Conservation (phyloP, 768 basidiomycete species). For the Suillus spraguei region DNA sequence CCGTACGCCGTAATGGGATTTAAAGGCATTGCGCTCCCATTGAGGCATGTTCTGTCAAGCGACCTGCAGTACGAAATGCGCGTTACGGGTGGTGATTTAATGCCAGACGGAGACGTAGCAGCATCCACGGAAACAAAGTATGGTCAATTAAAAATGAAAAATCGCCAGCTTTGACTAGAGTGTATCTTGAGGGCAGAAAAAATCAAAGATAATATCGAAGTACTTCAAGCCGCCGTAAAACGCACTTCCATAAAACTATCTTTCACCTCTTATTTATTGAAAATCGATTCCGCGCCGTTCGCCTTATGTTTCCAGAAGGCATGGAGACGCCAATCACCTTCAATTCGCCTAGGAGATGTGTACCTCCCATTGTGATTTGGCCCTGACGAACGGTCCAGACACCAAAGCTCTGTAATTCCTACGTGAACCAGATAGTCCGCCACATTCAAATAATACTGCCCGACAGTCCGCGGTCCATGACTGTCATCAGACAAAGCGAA, state of each 20-base stretch:
- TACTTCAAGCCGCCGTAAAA: constrained; percentile 4
- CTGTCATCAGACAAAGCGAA: constrained; percentile 95
- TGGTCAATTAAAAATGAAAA: neutral
- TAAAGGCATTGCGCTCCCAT: neutral
- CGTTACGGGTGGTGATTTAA: neutral
- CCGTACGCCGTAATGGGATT: constrained; percentile 3
- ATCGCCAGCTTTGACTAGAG: neutral
- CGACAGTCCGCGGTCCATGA: constrained; percentile 87
- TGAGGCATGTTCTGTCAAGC: constrained; percentile 7
- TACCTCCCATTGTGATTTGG: constrained; percentile 51
- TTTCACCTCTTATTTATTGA: neutral
- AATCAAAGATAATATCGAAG: neutral
- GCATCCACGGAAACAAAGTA: neutral
- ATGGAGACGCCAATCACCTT: constrained; percentile 60
- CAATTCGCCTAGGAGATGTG: constrained; percentile 45
- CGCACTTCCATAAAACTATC: neutral
- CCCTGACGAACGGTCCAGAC: constrained; percentile 44
- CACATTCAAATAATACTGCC: constrained; percentile 77
- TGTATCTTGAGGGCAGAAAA: constrained; percentile 2
- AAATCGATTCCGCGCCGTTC: constrained; percentile 6
- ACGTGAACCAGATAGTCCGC: constrained; percentile 62
- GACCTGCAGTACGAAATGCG: constrained; percentile 6
- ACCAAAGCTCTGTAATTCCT: constrained; percentile 70
- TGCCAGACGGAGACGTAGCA: neutral
- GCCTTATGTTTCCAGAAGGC: constrained; percentile 51